Evolutionary conservation across 805 yeast genomes (phyloP).

Genomic region (Pichia membranifaciens): DNA sequence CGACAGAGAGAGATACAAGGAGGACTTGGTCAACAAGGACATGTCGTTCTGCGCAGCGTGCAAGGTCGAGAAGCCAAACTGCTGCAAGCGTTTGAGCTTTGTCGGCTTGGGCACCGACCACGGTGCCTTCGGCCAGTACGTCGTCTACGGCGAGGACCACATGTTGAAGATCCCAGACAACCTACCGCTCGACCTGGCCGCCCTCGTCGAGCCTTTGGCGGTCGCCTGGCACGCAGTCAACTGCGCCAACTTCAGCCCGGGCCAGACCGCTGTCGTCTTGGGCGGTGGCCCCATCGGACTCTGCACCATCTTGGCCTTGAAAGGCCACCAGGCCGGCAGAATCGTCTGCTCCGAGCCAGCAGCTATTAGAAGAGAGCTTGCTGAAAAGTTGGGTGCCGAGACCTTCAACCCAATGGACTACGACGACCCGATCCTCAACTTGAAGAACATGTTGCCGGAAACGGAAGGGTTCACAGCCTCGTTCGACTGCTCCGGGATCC

Average conservation of each 20-base stretch:
- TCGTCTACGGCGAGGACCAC: constrained; percentile 34
- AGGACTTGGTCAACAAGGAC: constrained; percentile 23
- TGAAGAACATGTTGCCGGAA: constrained; percentile 34
- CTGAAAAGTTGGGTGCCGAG: constrained; percentile 43
- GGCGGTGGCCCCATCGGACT: constrained; percentile 65
- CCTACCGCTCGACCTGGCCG: constrained; percentile 35
- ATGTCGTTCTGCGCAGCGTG: constrained; percentile 39
- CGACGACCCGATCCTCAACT: constrained; percentile 33
- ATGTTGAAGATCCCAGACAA: constrained; percentile 29
- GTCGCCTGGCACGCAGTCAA: constrained; percentile 58
- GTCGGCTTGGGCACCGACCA: constrained; percentile 45
- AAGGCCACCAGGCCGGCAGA: constrained; percentile 42
- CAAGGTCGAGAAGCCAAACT: constrained; percentile 38
- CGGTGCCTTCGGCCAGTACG: constrained; percentile 41
- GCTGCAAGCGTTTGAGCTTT: constrained; percentile 39
- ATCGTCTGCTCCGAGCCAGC: constrained; percentile 62
- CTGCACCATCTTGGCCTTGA: constrained; percentile 48
- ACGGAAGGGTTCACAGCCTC: constrained; percentile 43
- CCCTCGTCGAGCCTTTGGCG: constrained; percentile 51
- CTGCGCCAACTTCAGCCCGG: constrained; percentile 38
- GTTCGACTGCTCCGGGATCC: constrained; percentile 52
- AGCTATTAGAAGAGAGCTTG: constrained; percentile 52
- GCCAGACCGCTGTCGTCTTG: constrained; percentile 43
- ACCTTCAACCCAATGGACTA: constrained; percentile 45
- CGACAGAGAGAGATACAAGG: constrained; percentile 31